Base-by-base conservation (phyloP, 2,329 filamentous ascomycete genomes). In the Colletotrichum sp. region DNA sequence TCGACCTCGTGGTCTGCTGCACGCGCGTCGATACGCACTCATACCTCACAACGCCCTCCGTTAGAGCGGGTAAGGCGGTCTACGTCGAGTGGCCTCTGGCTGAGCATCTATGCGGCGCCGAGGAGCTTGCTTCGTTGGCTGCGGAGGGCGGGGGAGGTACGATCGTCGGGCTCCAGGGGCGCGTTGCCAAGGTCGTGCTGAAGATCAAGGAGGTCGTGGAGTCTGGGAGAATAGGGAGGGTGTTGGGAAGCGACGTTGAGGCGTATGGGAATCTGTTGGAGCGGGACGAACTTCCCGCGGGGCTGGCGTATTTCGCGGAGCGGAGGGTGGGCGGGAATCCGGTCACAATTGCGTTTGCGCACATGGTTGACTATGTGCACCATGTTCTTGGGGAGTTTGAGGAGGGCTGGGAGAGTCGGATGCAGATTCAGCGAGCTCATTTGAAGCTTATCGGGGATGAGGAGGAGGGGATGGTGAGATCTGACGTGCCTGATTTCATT, bases 51-150 rank as follows among this genome's bases (percentile, higher is more conserved):
- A 81, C 84, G 13, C 88, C 90, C 0, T 88, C 86, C 13, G 76
- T 91, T 1, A 81, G 83, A 16, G 88, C 89, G 0, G 91, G 90
- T 0, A 92, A 92, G 80, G 79, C 82, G 0, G 84, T 90, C 0
- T 92, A 84, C 71, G 85, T 90, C 1, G 91, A 93, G 81, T 93
- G 91, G 89, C 91, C 90, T 8, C 83, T 92, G 1, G 88, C 88
- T 0, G 81, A 87, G 14, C 85, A 88, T 68, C 79, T 82, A 0
- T 71, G 78, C 4, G 81, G 85, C 2, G 88, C 86, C 0, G 78
- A 79, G 21, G 86, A 88, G 58, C 81, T 92, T 69, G 82, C 81
- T 0, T 24, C 21, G 6, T 10, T 43, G 26, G 52, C 18, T 9
- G 34, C 34, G 24, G 13, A 10, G 18, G 32, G 26, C 14, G 28